Evolutionary conservation across 2,329 filamentous ascomycete species (phyloP), one percentile per base, ranked within the genome.

Genomic region (Cercospora sp.): DNA sequence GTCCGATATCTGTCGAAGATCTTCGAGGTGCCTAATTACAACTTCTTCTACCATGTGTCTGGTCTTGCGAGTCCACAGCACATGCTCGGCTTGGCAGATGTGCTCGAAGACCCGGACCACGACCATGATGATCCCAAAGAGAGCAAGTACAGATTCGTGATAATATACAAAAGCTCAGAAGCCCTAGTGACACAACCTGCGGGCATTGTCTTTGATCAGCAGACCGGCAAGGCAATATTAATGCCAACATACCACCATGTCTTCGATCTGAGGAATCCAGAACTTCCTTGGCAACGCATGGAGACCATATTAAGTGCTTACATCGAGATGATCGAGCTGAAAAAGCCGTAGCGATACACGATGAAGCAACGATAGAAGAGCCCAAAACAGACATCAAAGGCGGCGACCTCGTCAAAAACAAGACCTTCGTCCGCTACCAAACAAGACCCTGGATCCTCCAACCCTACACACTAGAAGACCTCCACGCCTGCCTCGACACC

Each of bases 191-290:
- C 68, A 16, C 72, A 77, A 63, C 74, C 75, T 9, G 75, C 74
- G 8, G 77, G 77, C 6, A 72, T 78, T 30, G 74, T 78, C 61
- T 76, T 70, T 37, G 77, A 78, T 58, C 77, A 78, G 62, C 69
- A 74, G 61, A 74, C 72, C 2, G 67, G 75, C 24, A 69, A 67
- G 37, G 77, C 76, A 18, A 71, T 78, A 9, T 68, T 77, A 63
- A 78, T 78, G 76, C 76, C 76, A 9, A 77, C 76, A 3, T 77
- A 77, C 57, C 70, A 77, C 61, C 76, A 78, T 68, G 61, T 78
- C 6, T 77, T 77, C 63, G 71, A 77, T 59, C 61, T 78, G 13
- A 74, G 66, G n/a, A 72, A 75, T 62, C 37, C 67, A 8, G 70
- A 73, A n/a, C 66, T 78, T 13, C 76, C 76, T 1, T 78, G 76